phyloP scores from a whole-genome alignment of 805 yeast genomes.

The Schwanniomyces vanrijiae region DNA sequence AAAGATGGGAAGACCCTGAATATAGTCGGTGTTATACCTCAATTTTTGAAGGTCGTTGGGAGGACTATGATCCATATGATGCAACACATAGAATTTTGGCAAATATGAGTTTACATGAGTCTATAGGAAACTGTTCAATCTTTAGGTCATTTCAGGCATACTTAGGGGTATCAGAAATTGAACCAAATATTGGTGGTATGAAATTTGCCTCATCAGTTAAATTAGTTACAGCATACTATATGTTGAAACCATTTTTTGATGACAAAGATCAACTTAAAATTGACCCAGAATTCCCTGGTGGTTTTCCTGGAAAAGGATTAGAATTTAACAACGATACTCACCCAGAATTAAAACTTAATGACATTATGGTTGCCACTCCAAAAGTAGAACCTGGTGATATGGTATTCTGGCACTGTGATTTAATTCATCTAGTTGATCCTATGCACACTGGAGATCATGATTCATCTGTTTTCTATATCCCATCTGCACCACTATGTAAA shows the following conservation, averaged over 20 bases:
- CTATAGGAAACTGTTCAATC: constrained; percentile 22
- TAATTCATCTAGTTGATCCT: constrained; percentile 41
- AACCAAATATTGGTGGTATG: constrained; percentile 43
- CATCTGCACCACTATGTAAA: constrained; percentile 31
- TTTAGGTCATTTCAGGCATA: constrained; percentile 47
- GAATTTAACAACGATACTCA: constrained; percentile 23
- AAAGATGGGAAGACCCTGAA: constrained; percentile 45
- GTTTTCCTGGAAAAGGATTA: constrained; percentile 36
- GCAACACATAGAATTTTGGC: constrained; percentile 34
- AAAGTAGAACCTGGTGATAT: constrained; percentile 42
- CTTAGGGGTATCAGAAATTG: constrained; percentile 37
- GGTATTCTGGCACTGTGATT: constrained; percentile 46
- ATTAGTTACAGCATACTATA: constrained; percentile 35
- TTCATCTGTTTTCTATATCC: constrained; percentile 40
- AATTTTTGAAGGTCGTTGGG: constrained; percentile 42
- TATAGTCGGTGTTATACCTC: constrained; percentile 34
- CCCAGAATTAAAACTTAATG: constrained; percentile 33
- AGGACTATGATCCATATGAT: constrained; percentile 41
- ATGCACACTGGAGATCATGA: constrained; percentile 30
- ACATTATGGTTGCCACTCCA: constrained; percentile 34
- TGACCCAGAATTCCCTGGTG: constrained; percentile 37
- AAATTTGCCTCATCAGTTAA: constrained; percentile 35
- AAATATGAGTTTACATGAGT: constrained; percentile 28
- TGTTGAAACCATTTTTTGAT: constrained; percentile 41
- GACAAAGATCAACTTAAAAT: constrained; percentile 28